Base-by-base conservation (phyloP, 1,139 yeast genomes). In the Zygotorulaspora mrakii region DNA sequence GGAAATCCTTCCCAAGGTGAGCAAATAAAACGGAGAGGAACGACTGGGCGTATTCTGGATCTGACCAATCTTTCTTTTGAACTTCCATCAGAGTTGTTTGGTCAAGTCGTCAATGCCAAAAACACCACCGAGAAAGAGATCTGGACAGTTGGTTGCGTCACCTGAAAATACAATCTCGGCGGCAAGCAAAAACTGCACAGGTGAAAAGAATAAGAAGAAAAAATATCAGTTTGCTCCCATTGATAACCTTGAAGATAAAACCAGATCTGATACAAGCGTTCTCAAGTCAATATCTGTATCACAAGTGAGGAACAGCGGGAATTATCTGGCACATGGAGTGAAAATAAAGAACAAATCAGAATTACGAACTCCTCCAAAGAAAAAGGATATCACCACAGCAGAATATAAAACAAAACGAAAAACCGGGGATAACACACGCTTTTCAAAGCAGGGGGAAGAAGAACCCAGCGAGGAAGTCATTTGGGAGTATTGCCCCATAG, bases 171-270 rank as follows among this genome's bases (percentile, higher is more conserved):
- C 31, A 18, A 26, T 32, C 33, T 37, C 38, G 39, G 48, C 39
- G 34, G 41, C 38, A 43, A 43, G 30, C 24, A 38, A 45, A 31
- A 38, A 20, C 23, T 27, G 17, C 22, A 17, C 25, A 12, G 22
- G 31, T 12, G 40, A 37, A 11, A 40, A 35, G 17, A 31, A 36
- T 18, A 47, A 45, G 32, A 48, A 42, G 23, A 49, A 48, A 26
- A 47, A 46, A 14, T 59, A 59, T 40, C 50, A 51, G 25, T 59
- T 59, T 47, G 59, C 59, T 1, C 63, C 62, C n/a, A 31, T 59
- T 8, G 50, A 58, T 39, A 56, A 48, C 11, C 29, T 57, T 8
- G 49, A 43, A 9, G 21, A 36, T 10, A 45, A 38, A 8, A 35
- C 18, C 3, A 35, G 37, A 12, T 30, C 35, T 13, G 46, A 41